phyloP scores from a whole-genome alignment of 2,329 filamentous ascomycete species.

The Beauveria australis region DNA sequence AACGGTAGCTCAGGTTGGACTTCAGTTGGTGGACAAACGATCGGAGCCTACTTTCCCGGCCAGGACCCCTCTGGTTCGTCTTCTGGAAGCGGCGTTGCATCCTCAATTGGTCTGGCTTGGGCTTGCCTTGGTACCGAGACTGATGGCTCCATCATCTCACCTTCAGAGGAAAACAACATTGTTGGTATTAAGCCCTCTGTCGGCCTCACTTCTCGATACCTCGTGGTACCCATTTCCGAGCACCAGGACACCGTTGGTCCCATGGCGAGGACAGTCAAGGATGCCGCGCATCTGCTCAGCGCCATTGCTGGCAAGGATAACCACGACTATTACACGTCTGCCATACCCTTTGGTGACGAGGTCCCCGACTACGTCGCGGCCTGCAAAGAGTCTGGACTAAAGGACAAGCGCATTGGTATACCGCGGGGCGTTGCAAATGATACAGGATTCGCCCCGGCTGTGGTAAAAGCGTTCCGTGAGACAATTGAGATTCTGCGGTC shows the following conservation, averaged over 20 bases:
- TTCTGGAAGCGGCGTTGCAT: conserved; percentile 55
- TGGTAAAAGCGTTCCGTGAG: conserved; percentile 42
- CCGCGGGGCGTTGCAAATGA: conserved; percentile 39
- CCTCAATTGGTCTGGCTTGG: conserved; percentile 50
- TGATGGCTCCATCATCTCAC: conserved; percentile 52
- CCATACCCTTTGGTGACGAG: conserved; percentile 47
- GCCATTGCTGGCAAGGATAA: conserved; percentile 53
- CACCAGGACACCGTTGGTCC: conserved; percentile 57
- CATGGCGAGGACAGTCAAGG: conserved; percentile 54
- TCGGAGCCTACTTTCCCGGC: conserved; percentile 50
- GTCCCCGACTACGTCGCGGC: conserved; percentile 55
- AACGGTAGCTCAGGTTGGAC: conserved; percentile 58
- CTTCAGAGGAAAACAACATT: conserved; percentile 44
- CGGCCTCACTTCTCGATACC: conserved; percentile 51
- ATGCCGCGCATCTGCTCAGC: conserved; percentile 52
- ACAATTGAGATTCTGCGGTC: conserved; percentile 42
- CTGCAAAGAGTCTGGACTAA: conserved; percentile 43
- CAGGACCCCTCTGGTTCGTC: conserved; percentile 56
- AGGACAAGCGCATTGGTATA: conserved; percentile 55
- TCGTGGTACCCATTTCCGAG: conserved; percentile 56
- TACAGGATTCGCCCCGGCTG: conserved; percentile 1
- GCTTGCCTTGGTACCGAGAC: conserved; percentile 56
- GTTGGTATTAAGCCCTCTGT: conserved; percentile 63
- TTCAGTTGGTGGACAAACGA: conserved; percentile 52
- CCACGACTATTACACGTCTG: conserved; percentile 52